A percentile compares a stretch with the other conserved stretches of the same genome.
These are phyloP conservation scores for Phytophthora idaei DNA, from an alignment of 352 stramenopile genomes.

Conservation along the genomic window DNA sequence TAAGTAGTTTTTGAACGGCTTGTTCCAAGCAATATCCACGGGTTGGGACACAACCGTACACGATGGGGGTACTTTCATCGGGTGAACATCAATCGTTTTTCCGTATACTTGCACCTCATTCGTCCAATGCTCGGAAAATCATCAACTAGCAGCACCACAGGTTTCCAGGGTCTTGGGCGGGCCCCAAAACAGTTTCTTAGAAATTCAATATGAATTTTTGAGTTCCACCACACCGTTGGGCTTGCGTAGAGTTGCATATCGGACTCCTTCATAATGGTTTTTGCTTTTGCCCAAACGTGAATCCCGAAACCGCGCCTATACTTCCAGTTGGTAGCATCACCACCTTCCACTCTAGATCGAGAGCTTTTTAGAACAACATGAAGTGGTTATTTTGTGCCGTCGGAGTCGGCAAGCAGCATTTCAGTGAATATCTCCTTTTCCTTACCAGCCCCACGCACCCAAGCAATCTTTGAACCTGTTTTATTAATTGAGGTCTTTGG, in stretches of 20 bases:
- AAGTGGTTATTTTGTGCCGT: background rate
- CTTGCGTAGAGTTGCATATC: constrained; percentile 5
- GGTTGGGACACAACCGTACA: too few species aligned
- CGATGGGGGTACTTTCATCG: too few species aligned
- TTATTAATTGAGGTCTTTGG: constrained; percentile 5
- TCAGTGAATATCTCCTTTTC: background rate
- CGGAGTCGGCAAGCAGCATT: constrained; percentile 3
- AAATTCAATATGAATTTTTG: background rate
- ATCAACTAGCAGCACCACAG: background rate
- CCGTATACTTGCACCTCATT: too few species aligned
- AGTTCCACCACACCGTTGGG: constrained; percentile 1
- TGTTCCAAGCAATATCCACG: too few species aligned
- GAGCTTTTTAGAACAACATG: constrained; percentile 4
- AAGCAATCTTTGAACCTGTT: constrained; percentile 1
- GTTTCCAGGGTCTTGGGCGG: background rate
- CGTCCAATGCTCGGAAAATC: background rate
- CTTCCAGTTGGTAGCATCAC: constrained; percentile 5
- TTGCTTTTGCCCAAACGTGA: constrained; percentile 9
- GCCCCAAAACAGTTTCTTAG: background rate
- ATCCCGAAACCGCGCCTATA: constrained; percentile 1
- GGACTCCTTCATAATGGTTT: background rate
- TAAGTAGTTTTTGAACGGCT: too few species aligned
- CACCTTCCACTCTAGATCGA: background rate
- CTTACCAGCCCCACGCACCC: constrained; percentile 2
- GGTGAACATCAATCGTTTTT: too few species aligned